Evolutionary conservation across 371 early-diverging fungal species (phyloP), one percentile per base, ranked within the genome.

Genomic region (Haplosporangium sp.): DNA sequence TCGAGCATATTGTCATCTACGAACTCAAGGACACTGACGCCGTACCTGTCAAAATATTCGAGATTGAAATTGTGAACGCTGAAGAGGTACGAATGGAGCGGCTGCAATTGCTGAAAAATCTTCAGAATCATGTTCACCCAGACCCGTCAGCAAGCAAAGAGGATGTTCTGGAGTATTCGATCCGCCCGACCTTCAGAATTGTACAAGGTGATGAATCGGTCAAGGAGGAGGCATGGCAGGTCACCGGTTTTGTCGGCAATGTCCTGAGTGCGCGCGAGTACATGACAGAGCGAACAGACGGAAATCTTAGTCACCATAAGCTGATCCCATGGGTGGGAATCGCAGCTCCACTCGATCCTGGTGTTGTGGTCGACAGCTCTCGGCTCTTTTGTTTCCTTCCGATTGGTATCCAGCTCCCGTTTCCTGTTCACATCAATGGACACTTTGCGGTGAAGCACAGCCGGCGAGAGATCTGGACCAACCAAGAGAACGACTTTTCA

Each of bases 281-380:
- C 20, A 81, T 81, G 64, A 0, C 8, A 10, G 55, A 56, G 8
- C 14, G 59, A 3, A 69, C 61, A 4, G 55, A 66, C 5, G 66
- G 57, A 8, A 55, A 69, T 36, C 52, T 81, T 16, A 41, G 18
- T 0, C 58, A 41, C 21, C 69, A 76, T 12, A 81, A 62, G 11
- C 47, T 82, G 23, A 69, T 81, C 21, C 81, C 81, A n/a, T 81
- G 74, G 74, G 81, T 81, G 9, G 81, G 81, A 8, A 46, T 81
- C 12, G 81, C 82, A 5, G 75, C 74, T 1, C 79, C 64, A 3
- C 36, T 51, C 13, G 52, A 59, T 2, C 54, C 70, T 2, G 37
- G 51, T 10, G 47, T 55, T 29, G 42, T 14, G 14, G 50, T 65
- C 9, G 66, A 46, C 9, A 38, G 21, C 14, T 64, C 81, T 2